Evolutionary conservation across 352 stramenopile genomes (phyloP).

Genomic region (Discostella stelligera): DNA sequence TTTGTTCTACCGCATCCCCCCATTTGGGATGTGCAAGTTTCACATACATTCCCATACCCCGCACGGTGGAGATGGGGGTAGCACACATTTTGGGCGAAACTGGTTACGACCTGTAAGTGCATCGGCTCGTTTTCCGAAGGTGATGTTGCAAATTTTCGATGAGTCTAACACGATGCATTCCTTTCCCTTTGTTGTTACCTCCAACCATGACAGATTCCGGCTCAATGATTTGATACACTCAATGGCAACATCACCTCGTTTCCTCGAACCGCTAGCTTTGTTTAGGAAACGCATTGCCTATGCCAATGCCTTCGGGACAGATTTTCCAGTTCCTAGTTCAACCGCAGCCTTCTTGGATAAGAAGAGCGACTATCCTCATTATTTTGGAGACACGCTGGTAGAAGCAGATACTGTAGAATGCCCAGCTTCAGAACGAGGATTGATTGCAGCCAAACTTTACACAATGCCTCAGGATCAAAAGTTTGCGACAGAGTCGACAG

Average conservation of each 20-base stretch:
- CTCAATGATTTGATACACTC: conserved; percentile 54
- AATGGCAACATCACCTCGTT: conserved; percentile 51
- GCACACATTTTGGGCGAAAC: conserved; percentile 55
- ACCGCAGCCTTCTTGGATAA: conserved; percentile 73
- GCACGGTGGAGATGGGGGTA: conserved; percentile 52
- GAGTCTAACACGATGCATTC: background rate
- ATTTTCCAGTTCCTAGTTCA: conserved; percentile 76
- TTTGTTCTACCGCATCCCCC: conserved; percentile 75
- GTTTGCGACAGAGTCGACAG: background rate
- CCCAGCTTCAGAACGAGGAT: conserved; percentile 31
- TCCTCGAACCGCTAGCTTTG: conserved; percentile 52
- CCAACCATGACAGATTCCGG: conserved; percentile 48
- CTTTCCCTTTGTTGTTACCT: background rate
- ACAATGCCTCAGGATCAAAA: conserved; percentile 15
- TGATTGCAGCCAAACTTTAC: conserved; percentile 38
- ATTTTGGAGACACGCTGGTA: conserved; percentile 29
- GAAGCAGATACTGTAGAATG: conserved; percentile 1
- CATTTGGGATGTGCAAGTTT: conserved; percentile 71
- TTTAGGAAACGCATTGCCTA: conserved; percentile 77
- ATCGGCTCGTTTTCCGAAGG: too few relatives aligned
- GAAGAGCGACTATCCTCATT: conserved; percentile 60
- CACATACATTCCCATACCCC: conserved; percentile 72
- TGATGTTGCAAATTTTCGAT: too few relatives aligned
- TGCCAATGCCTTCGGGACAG: conserved; percentile 73
- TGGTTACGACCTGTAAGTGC: conserved; percentile 39